Base-by-base conservation (phyloP, 2,329 filamentous ascomycete genomes). In the Tympanopsis confertula region DNA sequence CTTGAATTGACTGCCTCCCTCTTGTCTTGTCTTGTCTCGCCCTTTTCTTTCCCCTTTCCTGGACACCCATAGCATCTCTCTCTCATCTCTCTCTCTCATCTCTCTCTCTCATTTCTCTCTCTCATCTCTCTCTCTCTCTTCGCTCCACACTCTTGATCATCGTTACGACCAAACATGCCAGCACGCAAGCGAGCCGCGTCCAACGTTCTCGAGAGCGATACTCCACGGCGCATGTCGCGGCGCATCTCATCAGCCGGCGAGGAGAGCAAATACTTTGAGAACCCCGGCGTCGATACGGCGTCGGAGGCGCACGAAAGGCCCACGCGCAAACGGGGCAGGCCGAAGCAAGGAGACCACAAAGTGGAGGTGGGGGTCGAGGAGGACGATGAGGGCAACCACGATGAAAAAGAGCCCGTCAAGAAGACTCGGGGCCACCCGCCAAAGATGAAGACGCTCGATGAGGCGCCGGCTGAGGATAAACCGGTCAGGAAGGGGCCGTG, bases 241-340 rank as follows among this genome's bases (percentile, higher is more conserved):
- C 69, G 70, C 33, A 49, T 66, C 26, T 62, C 55, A 49, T 61
- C 60, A 19, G 56, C 59, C 1, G 50, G 45, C 15, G 55, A 61
- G 44, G 72, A 62, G 55, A 74, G 69, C 54, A 55, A 53, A 14
- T 74, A 74, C 48, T 73, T 73, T 47, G 68, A 71, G 40, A 13
- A 19, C 28, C n/a, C 12, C 13, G n/a, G 10, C 4, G 26, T 4
- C 17, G 35, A 28, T 17, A 22, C 15, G 15, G 19, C 30, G 19
- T 24, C 18, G 3, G 30, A 30, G 19, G 22, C n/a, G 30, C 4
- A 39, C 36, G 40, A 38, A 39, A 19, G 19, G 19, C 26, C 36
- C n/a, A 29, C 39, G 29, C 26, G 39, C 22, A 41, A 41, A 22
- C 33, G 39, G 29, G 41, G 36, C 19, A 18, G 39, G 13, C 36